These are phyloP conservation scores for Alternaria gaisen DNA, from an alignment of 2,329 filamentous ascomycete genomes.

Conservation along the genomic window DNA sequence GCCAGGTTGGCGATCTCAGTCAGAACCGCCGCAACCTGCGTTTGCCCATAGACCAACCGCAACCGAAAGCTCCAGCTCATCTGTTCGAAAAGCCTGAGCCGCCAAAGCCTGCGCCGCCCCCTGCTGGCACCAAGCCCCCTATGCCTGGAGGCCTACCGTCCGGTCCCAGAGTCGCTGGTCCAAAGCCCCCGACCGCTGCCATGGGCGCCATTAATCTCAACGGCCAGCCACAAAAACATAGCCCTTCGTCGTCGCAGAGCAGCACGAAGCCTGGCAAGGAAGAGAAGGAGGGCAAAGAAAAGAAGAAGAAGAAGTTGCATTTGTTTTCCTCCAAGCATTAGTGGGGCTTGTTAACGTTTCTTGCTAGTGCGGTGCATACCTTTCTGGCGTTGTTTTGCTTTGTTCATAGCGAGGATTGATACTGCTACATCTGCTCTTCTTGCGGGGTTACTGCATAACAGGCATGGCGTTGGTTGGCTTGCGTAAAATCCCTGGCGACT, in stretches of 20 bases:
- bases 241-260: conserved; percentile 25
- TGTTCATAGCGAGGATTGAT: conserved; percentile 16
- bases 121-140: conserved; percentile 53
- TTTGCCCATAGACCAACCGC: conserved; percentile 81
- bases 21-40: conserved; percentile 78
- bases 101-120: conserved; percentile 63
- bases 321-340: conserved; percentile 57
- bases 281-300: conserved; percentile 42
- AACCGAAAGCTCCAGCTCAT: conserved; percentile 83
- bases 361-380: conserved; percentile 12
- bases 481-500: neutral
- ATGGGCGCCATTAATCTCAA: conserved; percentile 47
- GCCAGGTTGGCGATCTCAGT: conserved; percentile 82
- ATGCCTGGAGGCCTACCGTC: conserved; percentile 43
- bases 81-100: conserved; percentile 77
- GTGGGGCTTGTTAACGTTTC: conserved; percentile 10
- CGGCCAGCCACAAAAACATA: conserved; percentile 23
- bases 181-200: conserved; percentile 46
- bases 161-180: conserved; percentile 36
- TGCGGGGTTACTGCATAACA: conserved; percentile 11
- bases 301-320: conserved; percentile 67
- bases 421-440: conserved; percentile 9
- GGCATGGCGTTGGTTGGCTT: conserved; percentile 17
- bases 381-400: conserved; percentile 23
- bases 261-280: conserved; percentile 34